phyloP scores from a whole-genome alignment of 2,329 filamentous ascomycete genomes.

The Dactylonectria macrodidyma region DNA sequence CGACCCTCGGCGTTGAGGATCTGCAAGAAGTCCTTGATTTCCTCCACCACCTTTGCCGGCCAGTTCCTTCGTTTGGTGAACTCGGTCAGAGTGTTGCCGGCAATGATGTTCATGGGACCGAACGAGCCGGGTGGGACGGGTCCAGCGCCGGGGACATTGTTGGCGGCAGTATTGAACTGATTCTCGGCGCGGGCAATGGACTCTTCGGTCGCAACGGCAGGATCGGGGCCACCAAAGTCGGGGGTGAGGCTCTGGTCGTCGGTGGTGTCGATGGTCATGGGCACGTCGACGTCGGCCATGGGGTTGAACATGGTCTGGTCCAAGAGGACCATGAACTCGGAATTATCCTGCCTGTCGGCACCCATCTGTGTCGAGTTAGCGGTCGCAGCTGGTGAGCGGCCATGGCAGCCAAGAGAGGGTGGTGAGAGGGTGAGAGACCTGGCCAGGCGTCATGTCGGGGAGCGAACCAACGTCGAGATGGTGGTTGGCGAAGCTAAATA shows the following conservation, averaged over 20 bases:
- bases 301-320: slow-evolving; percentile 58
- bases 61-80: slow-evolving; percentile 79
- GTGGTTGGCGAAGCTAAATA: slow-evolving; percentile 54
- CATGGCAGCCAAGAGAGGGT: slow-evolving; percentile 28
- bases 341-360: slow-evolving; percentile 48
- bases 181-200: slow-evolving; percentile 53
- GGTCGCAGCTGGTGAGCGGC: slow-evolving; percentile 26
- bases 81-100: slow-evolving; percentile 66
- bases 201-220: slow-evolving; percentile 45
- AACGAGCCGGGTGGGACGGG: slow-evolving; percentile 59
- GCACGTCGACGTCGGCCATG: slow-evolving; percentile 58
- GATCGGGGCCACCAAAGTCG: slow-evolving; percentile 40
- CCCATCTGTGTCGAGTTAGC: slow-evolving; percentile 45
- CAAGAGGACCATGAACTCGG: slow-evolving; percentile 61
- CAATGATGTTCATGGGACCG: slow-evolving; percentile 51
- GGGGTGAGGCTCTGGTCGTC: slow-evolving; percentile 47
- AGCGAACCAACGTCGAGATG: slow-evolving; percentile 47
- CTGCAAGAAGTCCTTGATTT: slow-evolving; percentile 89
- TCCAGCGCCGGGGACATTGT: slow-evolving; percentile 59
- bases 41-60: slow-evolving; percentile 90
- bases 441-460: slow-evolving; percentile 46
- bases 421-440: slow-evolving; percentile 39
- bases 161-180: slow-evolving; percentile 53
- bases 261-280: slow-evolving; percentile 60
- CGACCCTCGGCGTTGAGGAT: slow-evolving; percentile 89